A percentile compares a stretch with the other conserved stretches of the same genome.
Evolutionary conservation across 208 protist genomes (phyloP).

Genomic region (Angomonas desouzai): DNA sequence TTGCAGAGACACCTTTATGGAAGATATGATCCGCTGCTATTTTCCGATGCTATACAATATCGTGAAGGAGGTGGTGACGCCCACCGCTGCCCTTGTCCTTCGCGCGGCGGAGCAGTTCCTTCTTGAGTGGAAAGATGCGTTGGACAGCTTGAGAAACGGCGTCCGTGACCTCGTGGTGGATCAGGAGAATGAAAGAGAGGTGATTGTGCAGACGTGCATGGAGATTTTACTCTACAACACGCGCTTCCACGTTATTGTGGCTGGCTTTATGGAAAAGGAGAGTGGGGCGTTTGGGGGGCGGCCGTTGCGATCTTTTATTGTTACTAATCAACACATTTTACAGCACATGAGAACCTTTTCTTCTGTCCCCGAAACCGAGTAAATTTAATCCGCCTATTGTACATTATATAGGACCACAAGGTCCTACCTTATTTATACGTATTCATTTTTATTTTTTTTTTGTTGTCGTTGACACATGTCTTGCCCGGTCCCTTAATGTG

Average conservation of each 20-base stretch:
- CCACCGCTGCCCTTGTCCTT: constrained; percentile 29
- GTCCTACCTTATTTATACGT: too few relatives aligned
- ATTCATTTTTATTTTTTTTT: too few relatives aligned
- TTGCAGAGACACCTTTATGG: constrained; percentile 33
- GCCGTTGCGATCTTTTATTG: constrained; percentile 43
- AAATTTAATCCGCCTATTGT: not conserved
- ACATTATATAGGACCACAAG: not conserved
- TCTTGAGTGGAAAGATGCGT: constrained; percentile 42
- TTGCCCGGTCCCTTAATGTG: too few relatives aligned
- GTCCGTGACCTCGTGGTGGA: constrained; percentile 42
- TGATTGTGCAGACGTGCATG: constrained; percentile 76
- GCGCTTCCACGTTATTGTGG: constrained; percentile 50
- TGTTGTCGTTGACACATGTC: too few relatives aligned
- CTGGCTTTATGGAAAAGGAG: constrained; percentile 22
- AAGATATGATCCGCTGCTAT: constrained; percentile 30
- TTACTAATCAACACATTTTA: constrained; percentile 74
- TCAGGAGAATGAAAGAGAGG: constrained; percentile 35
- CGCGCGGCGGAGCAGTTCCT: constrained; percentile 52
- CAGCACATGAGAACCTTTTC: constrained; percentile 80
- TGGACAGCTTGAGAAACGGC: constrained; percentile 35
- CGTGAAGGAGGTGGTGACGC: constrained; percentile 23
- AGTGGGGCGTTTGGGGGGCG: constrained; percentile 25
- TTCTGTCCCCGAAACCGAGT: constrained; percentile 15
- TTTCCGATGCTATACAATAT: constrained; percentile 41
- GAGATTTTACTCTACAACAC: constrained; percentile 77